Evolutionary conservation across 192 early-diverging fungal species (phyloP), one percentile per base, ranked within the genome.

Genomic region (Coemansia sp.): DNA sequence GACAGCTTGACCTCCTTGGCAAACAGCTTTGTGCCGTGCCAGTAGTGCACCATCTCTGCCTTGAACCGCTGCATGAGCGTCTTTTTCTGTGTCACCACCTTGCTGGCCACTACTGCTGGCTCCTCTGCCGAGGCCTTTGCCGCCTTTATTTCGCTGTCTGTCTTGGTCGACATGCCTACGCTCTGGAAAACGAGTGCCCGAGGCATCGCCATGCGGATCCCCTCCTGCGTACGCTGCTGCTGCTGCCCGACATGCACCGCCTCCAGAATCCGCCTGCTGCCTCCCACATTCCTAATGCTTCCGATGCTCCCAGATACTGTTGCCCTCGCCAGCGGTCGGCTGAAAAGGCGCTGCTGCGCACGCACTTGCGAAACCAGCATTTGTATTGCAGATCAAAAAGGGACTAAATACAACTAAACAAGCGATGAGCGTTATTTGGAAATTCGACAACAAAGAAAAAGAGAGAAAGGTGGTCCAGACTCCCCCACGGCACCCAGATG

Each of bases 11-110:
- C 83, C 68, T 98, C 95, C 27, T 90, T 80, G 1, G 88, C 90
- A 39, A 98, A 70, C 11, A 98, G 81, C 73, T 93, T 92, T 8
- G 88, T 89, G 3, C 93, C 93, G 49, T 95, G 83, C 92, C 92
- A 95, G 77, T 91, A 90, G 71, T 96, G 95, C 41, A 84, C 67
- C 8, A 83, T 76, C 74, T 98, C 95, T 19, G 89, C 84, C 77
- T 96, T 95, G 64, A 95, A 82, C 46, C 86, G 72, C 43, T 83
- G 81, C 85, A 82, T 79, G 0, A 89, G 19, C 30, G 84, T 81
- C 59, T 84, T 88, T 46, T 86, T 87, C 30, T 43, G 51, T 38
- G 34, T 39, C 3, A 22, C 29, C 53, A 47, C 45, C 27, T 11
- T 37, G 6, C 40, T 55, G 38, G 23, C 4, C n/a, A 8, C 2